Conservation (phyloP, 768 basidiomycete species). For the Tulasnella sp. region DNA sequence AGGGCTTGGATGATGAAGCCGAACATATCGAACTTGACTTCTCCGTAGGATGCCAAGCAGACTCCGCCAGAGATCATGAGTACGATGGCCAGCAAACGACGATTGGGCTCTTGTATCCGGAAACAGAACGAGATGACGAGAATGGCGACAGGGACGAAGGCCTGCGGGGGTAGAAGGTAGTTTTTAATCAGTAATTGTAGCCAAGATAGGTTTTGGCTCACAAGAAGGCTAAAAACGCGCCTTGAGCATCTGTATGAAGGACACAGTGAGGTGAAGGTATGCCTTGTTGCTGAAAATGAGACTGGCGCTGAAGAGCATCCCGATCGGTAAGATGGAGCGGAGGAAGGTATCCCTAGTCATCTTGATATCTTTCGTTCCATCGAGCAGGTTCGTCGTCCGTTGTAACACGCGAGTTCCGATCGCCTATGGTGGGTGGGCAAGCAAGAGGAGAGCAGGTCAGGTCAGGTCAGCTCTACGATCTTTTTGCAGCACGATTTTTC, state of each 20-base stretch:
- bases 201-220: not conserved
- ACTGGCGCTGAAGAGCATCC: slow-evolving; percentile 84
- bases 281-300: slow-evolving; percentile 87
- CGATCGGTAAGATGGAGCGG: slow-evolving; percentile 85
- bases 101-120: slow-evolving; percentile 79
- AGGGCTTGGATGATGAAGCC: slow-evolving; percentile 84
- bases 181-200: too few relatives aligned
- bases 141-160: slow-evolving; percentile 82
- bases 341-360: slow-evolving; percentile 71
- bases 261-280: slow-evolving; percentile 81
- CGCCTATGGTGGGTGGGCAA: slow-evolving; percentile 36
- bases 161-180: too few relatives aligned
- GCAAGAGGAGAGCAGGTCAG: not conserved
- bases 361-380: slow-evolving; percentile 65
- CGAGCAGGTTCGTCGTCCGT: slow-evolving; percentile 69
- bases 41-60: slow-evolving; percentile 80
- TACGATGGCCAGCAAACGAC: slow-evolving; percentile 70
- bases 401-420: slow-evolving; percentile 79
- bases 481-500: too few relatives aligned
- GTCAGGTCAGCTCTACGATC: too few relatives aligned
- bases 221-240: slow-evolving; percentile 29
- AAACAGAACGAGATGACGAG: slow-evolving; percentile 87
- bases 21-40: slow-evolving; percentile 69
- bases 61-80: slow-evolving; percentile 86
- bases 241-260: slow-evolving; percentile 97